Base-by-base conservation (phyloP, 169 alveolate genomes). In the Eimeria maxima region DNA sequence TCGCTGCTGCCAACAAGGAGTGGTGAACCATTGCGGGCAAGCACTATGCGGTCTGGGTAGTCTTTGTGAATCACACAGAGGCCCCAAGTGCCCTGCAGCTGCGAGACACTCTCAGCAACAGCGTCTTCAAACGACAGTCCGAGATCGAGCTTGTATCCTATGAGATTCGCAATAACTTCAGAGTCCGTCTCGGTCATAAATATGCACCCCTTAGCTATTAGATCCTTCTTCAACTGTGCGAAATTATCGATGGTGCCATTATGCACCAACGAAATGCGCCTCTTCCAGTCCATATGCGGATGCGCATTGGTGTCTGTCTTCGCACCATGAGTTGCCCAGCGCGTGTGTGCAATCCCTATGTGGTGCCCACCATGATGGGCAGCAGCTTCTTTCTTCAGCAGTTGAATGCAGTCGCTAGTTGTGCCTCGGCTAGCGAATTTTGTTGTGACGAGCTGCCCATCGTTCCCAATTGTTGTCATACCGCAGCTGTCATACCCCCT, bases 301-400 rank as follows among this genome's bases (percentile, higher is more conserved):
- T 99, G 99, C 45, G 99, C 99, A 96, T 99, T 99, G 50, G 96
- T 97, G 93, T 99, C 99, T 4, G 99, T 99, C 89, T 98, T 99
- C 10, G 99, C 98, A 29, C 99, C 99, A 97, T 99, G 99, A 0
- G 99, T 99, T 1, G 99, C 99, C 99, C 99, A 99, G 65, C 99
- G 97, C 50, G 99, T 99, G 96, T 99, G 99, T 16, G 99, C 99
- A 60, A 99, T 99, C 24, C 99, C 99, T 11, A 98, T 97, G 89
- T 86, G 96, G 60, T 90, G 93, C 24, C 95, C 95, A 20, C 80
- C 78, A 78, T 95, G 96, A 10, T 50, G 65, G n/a, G 44, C 45
- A 14, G 81, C 76, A 8, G 95, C 92, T 44, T 92, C 95, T 45
- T 55, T 50, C 53, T 74, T 55, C 33, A 95, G 87, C 24, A 88